A percentile compares a stretch with the other conserved stretches of the same genome.
phyloP scores from a whole-genome alignment of 1,284 basidiomycete genomes.

The Tilletia indica region DNA sequence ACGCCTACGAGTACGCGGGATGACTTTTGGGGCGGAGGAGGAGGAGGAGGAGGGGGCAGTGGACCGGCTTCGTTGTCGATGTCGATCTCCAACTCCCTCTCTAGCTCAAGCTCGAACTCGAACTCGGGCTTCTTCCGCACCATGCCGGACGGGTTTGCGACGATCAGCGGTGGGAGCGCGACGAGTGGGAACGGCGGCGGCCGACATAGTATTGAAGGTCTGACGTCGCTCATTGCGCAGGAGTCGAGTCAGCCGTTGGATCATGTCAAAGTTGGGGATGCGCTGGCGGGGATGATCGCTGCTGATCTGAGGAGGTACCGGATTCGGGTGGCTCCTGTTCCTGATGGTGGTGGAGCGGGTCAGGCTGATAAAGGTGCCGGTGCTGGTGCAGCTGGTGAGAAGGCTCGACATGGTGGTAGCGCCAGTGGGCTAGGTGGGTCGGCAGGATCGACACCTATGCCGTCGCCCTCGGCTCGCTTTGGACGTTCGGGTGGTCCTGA shows the following conservation, averaged over 20 bases:
- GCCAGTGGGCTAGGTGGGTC: not conserved
- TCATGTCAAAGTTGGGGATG: slow-evolving; percentile 40
- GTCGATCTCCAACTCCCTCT: not conserved
- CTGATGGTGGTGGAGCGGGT: not conserved
- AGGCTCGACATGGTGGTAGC: slow-evolving; percentile 6
- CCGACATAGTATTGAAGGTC: slow-evolving; percentile 5
- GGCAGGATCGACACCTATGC: slow-evolving; percentile 38
- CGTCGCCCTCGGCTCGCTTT: slow-evolving; percentile 18
- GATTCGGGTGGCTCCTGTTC: not conserved
- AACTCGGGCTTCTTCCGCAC: slow-evolving; percentile 11
- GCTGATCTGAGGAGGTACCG: slow-evolving; percentile 23
- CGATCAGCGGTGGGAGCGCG: not conserved
- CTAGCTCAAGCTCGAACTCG: slow-evolving; percentile 3
- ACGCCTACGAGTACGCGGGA: slow-evolving; percentile 47
- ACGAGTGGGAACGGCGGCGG: not conserved
- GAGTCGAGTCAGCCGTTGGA: slow-evolving; percentile 16
- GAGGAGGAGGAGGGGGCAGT: not conserved
- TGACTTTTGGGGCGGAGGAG: not conserved
- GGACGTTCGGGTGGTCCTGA: slow-evolving; percentile 21
- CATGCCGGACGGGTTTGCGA: not conserved
- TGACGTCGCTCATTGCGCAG: slow-evolving; percentile 2
- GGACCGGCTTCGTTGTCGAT: not conserved
- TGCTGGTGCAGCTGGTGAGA: not conserved
- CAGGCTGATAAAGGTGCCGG: not conserved
- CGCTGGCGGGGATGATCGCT: slow-evolving; percentile 50